phyloP scores from a whole-genome alignment of 208 protist genomes.

The Wallacemonas collosoma region DNA sequence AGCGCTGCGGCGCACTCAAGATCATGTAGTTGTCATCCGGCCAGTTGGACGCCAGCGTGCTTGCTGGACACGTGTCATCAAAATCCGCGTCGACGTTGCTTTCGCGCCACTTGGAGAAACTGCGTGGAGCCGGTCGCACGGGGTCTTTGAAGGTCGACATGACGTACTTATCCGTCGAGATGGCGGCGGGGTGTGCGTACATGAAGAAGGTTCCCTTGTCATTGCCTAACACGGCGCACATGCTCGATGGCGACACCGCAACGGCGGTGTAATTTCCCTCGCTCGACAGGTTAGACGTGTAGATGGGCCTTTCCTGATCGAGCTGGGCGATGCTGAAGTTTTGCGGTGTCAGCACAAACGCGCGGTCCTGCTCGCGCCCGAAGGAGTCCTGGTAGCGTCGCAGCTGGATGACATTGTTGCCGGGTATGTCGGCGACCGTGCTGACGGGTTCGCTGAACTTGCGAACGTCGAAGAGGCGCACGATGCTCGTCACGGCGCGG shows the following conservation, averaged over 20 bases:
- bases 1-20: constrained; percentile 74
- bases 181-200: constrained; percentile 57
- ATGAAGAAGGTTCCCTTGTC: constrained; percentile 86
- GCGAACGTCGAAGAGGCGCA: constrained; percentile 86
- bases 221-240: constrained; percentile 86
- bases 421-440: constrained; percentile 66
- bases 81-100: constrained; percentile 74
- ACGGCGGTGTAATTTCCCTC: constrained; percentile 69
- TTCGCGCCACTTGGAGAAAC: constrained; percentile 56
- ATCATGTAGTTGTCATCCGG: constrained; percentile 91
- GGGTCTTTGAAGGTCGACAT: constrained; percentile 80
- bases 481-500: constrained; percentile 60
- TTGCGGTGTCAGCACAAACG: constrained; percentile 70
- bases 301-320: constrained; percentile 65
- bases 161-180: constrained; percentile 65
- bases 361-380: constrained; percentile 48
- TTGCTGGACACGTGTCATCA: constrained; percentile 32
- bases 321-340: constrained; percentile 83
- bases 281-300: constrained; percentile 48
- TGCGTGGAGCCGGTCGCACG: constrained; percentile 36
- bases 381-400: constrained; percentile 78
- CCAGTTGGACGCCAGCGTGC: constrained; percentile 79
- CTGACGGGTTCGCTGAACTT: constrained; percentile 62
- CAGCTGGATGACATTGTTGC: constrained; percentile 69
- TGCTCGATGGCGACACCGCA: constrained; percentile 71